Conservation (phyloP, 441 rosid species). For the Manihot esculenta region DNA sequence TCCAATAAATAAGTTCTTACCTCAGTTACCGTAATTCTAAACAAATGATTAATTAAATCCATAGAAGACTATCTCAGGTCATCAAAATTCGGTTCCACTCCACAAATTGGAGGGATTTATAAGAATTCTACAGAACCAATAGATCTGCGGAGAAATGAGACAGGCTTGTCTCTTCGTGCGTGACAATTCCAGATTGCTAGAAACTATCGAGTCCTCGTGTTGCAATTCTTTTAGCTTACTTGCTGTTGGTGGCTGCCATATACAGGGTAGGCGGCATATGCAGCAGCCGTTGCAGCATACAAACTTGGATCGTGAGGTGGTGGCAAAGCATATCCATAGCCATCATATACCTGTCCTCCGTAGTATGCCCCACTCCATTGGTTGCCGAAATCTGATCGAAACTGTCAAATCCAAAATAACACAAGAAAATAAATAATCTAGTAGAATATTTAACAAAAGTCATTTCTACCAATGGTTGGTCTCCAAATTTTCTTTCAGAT, state of each 20-base stretch:
- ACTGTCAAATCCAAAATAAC: constrained; percentile 39
- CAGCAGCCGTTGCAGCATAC: constrained; percentile 57
- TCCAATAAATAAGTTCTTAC: constrained; percentile 36
- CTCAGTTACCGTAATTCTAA: constrained; percentile 30
- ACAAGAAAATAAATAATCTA: background rate
- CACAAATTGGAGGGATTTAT: constrained; percentile 43
- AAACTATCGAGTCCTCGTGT: constrained; percentile 24
- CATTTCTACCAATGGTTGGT: background rate
- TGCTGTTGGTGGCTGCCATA: constrained; percentile 87
- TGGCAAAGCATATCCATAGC: constrained; percentile 69
- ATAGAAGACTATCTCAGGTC: constrained; percentile 43
- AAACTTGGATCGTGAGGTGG: constrained; percentile 69
- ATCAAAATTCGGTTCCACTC: constrained; percentile 81
- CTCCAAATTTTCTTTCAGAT: background rate
- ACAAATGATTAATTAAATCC: constrained; percentile 45
- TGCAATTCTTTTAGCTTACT: constrained; percentile 66
- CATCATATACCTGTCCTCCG: constrained; percentile 72
- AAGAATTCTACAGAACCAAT: constrained; percentile 41
- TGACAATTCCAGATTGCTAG: constrained; percentile 30
- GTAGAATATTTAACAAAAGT: background rate
- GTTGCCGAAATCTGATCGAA: constrained; percentile 59
- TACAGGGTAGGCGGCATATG: constrained; percentile 76
- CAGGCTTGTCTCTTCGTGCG: constrained; percentile 35
- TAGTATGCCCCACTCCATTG: constrained; percentile 74
- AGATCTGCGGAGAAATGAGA: constrained; percentile 30